phyloP scores from a whole-genome alignment of 805 yeast species.

The Metschnikowia peoriensis region DNA sequence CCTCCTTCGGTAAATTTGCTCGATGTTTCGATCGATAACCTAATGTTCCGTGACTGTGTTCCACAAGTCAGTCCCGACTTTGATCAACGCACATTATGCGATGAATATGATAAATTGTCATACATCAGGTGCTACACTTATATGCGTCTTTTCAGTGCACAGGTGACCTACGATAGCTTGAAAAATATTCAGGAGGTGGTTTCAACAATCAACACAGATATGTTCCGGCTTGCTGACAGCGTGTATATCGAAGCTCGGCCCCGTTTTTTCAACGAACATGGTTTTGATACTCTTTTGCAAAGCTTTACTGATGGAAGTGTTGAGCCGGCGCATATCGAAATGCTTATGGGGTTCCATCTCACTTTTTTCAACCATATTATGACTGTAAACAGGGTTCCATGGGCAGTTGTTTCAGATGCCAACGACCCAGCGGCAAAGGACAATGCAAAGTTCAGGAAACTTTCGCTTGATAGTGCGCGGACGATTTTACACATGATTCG shows the following conservation, averaged over 20 bases:
- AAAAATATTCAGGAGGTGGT: conserved; percentile 23
- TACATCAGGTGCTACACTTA: conserved; percentile 31
- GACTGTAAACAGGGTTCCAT: conserved; percentile 37
- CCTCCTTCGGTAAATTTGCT: conserved; percentile 44
- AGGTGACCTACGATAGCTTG: conserved; percentile 21
- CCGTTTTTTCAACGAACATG: conserved; percentile 32
- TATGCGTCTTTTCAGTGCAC: conserved; percentile 31
- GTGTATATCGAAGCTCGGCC: conserved; percentile 26
- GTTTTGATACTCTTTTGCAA: conserved; percentile 18
- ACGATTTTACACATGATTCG: conserved; percentile 31
- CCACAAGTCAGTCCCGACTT: not conserved
- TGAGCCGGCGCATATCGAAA: not conserved
- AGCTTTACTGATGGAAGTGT: not conserved
- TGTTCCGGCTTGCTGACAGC: conserved; percentile 24
- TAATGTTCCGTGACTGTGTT: conserved; percentile 4
- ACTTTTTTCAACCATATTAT: conserved; percentile 35
- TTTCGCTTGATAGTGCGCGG: conserved; percentile 36
- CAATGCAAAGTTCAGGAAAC: conserved; percentile 24
- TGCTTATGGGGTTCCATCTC: conserved; percentile 25
- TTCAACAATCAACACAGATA: conserved; percentile 26
- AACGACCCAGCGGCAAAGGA: conserved; percentile 15
- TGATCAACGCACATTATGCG: not conserved
- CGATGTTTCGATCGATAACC: conserved; percentile 26
- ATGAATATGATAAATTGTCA: conserved; percentile 18
- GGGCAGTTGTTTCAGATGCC: conserved; percentile 22